These are phyloP conservation scores for Neonectria hederae DNA, from an alignment of 2,329 filamentous ascomycete species.

Conservation along the genomic window DNA sequence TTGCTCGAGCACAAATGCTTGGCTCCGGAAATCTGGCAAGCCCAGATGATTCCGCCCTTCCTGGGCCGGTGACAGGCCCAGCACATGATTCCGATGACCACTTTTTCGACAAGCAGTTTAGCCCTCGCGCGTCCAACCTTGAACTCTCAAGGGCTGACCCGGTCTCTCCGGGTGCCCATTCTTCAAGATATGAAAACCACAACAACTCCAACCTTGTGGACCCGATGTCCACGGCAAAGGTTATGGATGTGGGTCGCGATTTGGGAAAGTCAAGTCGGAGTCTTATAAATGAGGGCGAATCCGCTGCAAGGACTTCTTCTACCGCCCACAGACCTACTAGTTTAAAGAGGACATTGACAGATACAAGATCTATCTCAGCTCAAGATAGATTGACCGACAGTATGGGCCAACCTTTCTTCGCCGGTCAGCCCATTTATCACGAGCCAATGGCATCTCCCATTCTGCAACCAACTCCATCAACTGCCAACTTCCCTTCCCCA, in stretches of 20 bases:
- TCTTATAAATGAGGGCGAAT: slow-evolving; percentile 65
- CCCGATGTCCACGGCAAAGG: slow-evolving; percentile 18
- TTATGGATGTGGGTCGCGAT: slow-evolving; percentile 40
- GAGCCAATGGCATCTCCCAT: slow-evolving; percentile 56
- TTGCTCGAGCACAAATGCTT: slow-evolving; percentile 83
- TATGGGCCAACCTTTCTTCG: slow-evolving; percentile 81
- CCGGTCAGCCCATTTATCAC: slow-evolving; percentile 50
- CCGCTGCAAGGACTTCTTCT: slow-evolving; percentile 62
- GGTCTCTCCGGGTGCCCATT: slow-evolving; percentile 45
- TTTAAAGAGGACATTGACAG: slow-evolving; percentile 88
- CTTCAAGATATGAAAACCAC: slow-evolving; percentile 30
- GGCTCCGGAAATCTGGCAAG: slow-evolving; percentile 70
- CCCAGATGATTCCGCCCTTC: slow-evolving; percentile 52
- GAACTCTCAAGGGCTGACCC: slow-evolving; percentile 54
- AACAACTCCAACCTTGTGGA: slow-evolving; percentile 29
- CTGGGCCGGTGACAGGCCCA: slow-evolving; percentile 80
- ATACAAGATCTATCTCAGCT: slow-evolving; percentile 76
- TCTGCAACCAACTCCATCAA: slow-evolving; percentile 51
- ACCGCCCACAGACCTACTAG: slow-evolving; percentile 69
- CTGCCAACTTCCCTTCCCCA: slow-evolving; percentile 56
- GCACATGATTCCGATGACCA: slow-evolving; percentile 78
- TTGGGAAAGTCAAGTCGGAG: slow-evolving; percentile 64
- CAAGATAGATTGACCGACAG: slow-evolving; percentile 88
- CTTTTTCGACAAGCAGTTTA: slow-evolving; percentile 85
- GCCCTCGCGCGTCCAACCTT: slow-evolving; percentile 62